Evolutionary conservation across 2,329 filamentous ascomycete species (phyloP).

Genomic region (Tolypocladium ovalisporum): DNA sequence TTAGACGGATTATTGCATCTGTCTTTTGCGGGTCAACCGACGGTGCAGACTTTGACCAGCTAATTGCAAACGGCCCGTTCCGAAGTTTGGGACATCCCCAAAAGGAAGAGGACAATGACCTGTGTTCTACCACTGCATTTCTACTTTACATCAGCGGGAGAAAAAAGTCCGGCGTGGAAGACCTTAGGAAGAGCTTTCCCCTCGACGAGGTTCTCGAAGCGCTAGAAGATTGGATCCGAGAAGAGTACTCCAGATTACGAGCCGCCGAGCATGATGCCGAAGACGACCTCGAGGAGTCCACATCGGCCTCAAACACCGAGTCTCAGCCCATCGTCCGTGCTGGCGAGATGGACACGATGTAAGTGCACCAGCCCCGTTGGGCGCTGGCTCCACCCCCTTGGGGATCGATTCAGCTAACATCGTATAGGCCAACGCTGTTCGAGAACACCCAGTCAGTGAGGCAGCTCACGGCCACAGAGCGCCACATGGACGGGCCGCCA

Average conservation of each 20-base stretch:
- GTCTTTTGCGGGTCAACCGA: constrained; percentile 16
- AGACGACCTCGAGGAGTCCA: background rate
- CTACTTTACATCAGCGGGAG: background rate
- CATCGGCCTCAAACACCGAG: background rate
- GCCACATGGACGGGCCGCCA: constrained; percentile 11
- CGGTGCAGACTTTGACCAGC: constrained; percentile 1
- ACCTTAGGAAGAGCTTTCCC: constrained; percentile 9
- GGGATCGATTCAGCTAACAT: background rate
- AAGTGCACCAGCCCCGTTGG: background rate
- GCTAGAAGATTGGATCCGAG: constrained; percentile 9
- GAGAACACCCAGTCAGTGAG: constrained; percentile 7
- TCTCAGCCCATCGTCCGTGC: background rate
- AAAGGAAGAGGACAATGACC: background rate
- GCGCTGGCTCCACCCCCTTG: background rate
- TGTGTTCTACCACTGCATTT: background rate
- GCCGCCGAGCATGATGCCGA: background rate
- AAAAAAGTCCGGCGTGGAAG: constrained; percentile 1
- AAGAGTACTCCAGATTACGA: constrained; percentile 6
- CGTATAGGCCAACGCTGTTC: background rate
- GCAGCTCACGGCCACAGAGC: constrained; percentile 12
- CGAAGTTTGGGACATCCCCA: constrained; percentile 10
- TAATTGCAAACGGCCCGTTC: constrained; percentile 14
- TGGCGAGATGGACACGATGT: background rate
- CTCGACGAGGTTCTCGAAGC: constrained; percentile 7
- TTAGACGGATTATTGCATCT: constrained; percentile 12